Conservation (phyloP, 192 early-diverging fungal species). For the Umbelopsis sp. region DNA sequence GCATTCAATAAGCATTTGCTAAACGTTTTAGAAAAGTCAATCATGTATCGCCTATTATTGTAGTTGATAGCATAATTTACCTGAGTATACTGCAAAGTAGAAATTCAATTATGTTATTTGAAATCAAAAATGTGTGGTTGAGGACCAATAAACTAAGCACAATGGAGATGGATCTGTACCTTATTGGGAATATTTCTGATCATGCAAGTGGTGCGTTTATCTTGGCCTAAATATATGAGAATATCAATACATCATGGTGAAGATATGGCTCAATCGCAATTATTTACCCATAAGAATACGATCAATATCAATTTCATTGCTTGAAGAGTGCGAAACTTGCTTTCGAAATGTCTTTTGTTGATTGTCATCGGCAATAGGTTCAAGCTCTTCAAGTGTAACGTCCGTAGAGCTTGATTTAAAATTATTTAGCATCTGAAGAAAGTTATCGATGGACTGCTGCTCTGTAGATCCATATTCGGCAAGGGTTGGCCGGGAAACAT, state of each 20-base stretch:
- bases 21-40: constrained; percentile 15
- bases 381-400: neutral
- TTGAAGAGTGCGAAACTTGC: neutral
- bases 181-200: constrained; percentile 90
- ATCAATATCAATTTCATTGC: constrained; percentile 28
- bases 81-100: constrained; percentile 56
- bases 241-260: too few relatives aligned
- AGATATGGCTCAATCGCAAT: neutral
- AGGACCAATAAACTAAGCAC: too few relatives aligned
- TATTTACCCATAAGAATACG: constrained; percentile 27
- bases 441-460: too few relatives aligned
- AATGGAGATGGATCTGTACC: neutral
- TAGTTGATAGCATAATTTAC: constrained; percentile 35
- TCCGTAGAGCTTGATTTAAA: too few relatives aligned
- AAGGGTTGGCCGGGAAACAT: too few relatives aligned
- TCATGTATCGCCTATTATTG: neutral
- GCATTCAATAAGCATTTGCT: constrained; percentile 77
- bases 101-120: too few relatives aligned
- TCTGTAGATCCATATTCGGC: too few relatives aligned
- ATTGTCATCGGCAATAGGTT: neutral
- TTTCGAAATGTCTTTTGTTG: neutral
- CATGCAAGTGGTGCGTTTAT: constrained; percentile 83
- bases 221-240: constrained; percentile 37
- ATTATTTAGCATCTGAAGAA: too few relatives aligned
- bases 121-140: too few relatives aligned